Conservation (phyloP, 2,329 filamentous ascomycete genomes). For the Cladorrhinum sp. region DNA sequence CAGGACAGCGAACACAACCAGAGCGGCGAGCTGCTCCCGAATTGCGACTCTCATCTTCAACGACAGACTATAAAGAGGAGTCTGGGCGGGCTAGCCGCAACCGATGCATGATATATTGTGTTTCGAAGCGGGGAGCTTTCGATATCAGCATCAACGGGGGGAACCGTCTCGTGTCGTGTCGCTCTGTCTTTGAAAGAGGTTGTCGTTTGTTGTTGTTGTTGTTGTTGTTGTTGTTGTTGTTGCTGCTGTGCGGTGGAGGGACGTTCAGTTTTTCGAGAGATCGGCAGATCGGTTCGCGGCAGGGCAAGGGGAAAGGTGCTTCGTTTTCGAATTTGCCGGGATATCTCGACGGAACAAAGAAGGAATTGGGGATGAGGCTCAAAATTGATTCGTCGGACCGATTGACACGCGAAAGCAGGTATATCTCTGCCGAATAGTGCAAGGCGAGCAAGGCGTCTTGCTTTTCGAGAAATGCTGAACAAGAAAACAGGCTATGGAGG, state of each 20-base stretch:
- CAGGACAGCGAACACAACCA: constrained; percentile 74
- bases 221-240: too few species aligned
- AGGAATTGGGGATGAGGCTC: too few species aligned
- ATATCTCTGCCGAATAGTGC: too few species aligned
- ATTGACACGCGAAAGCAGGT: not conserved
- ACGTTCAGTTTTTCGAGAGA: not conserved
- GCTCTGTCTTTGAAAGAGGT: not conserved
- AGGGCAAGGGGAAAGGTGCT: not conserved
- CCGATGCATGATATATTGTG: constrained; percentile 20
- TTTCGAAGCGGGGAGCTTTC: not conserved
- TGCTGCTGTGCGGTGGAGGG: not conserved
- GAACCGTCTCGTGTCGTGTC: not conserved
- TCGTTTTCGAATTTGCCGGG: not conserved
- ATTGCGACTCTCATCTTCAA: constrained; percentile 77
- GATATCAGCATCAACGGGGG: not conserved
- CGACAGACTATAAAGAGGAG: constrained; percentile 16
- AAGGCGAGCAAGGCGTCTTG: too few species aligned
- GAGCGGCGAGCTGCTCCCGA: constrained; percentile 76
- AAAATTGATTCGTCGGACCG: not conserved
- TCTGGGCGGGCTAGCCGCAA: constrained; percentile 7
- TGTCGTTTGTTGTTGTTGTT: too few species aligned
- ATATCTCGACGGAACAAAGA: not conserved
- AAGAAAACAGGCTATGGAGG: too few species aligned
- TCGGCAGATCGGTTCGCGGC: not conserved
- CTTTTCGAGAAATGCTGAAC: too few species aligned